Evolutionary conservation across 108 stramenopile genomes (phyloP).

Genomic region (Cyclotella sp.): DNA sequence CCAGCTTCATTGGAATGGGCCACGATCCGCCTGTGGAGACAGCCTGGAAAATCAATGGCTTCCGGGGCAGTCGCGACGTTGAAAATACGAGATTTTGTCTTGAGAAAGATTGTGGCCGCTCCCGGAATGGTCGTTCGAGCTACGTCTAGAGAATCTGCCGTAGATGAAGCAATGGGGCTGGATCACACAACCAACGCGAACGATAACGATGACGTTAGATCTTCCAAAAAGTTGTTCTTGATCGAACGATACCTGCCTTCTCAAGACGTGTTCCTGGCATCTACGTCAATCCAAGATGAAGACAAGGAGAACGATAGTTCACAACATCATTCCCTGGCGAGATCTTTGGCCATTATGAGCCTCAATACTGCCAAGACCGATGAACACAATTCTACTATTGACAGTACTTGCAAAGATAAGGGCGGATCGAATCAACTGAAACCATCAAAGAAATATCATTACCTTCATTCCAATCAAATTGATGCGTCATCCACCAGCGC

Average conservation of each 20-base stretch:
- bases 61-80: slow-evolving; percentile 60
- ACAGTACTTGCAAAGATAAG: neutral
- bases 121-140: slow-evolving; percentile 53
- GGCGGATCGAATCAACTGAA: neutral
- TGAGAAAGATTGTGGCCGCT: slow-evolving; percentile 20
- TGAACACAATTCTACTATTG: slow-evolving; percentile 16
- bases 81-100: slow-evolving; percentile 34
- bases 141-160: neutral
- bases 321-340: slow-evolving; percentile 19
- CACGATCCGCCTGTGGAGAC: slow-evolving; percentile 66
- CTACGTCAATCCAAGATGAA: slow-evolving; percentile 25
- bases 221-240: slow-evolving; percentile 28
- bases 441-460: slow-evolving; percentile 2
- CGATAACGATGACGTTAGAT: neutral
- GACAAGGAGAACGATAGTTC: slow-evolving; percentile 14
- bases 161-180: neutral
- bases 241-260: slow-evolving; percentile 41
- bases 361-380: slow-evolving; percentile 21
- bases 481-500: slow-evolving; percentile 57
- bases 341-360: slow-evolving; percentile 21
- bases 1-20: slow-evolving; percentile 19
- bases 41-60: slow-evolving; percentile 76
- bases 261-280: slow-evolving; percentile 38
- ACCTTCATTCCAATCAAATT: slow-evolving; percentile 37
- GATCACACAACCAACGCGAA: neutral